These are phyloP conservation scores for Crithidia acanthocephali DNA, from an alignment of 208 protist genomes.

Conservation along the genomic window DNA sequence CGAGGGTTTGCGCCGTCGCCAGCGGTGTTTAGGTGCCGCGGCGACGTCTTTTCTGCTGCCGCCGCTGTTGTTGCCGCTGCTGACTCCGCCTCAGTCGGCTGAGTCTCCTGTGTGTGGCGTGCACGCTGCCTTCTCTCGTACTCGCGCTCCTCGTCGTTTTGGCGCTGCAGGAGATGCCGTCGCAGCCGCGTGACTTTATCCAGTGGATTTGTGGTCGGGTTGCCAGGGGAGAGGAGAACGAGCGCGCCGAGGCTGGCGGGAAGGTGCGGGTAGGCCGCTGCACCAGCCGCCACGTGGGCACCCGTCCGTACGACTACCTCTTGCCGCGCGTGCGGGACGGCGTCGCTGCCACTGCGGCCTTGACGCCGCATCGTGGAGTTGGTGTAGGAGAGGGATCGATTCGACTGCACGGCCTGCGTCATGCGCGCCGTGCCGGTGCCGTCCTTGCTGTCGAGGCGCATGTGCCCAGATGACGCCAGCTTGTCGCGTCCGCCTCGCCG, in stretches of 20 bases:
- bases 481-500: background rate
- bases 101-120: background rate
- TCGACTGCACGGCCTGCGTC: background rate
- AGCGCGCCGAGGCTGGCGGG: conserved; percentile 23
- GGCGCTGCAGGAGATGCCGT: conserved; percentile 19
- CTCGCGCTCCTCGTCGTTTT: conserved; percentile 17
- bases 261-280: conserved; percentile 14
- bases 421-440: background rate
- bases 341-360: background rate
- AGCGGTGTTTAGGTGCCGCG: background rate
- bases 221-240: conserved; percentile 21
- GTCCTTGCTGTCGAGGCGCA: background rate
- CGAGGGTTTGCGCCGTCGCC: background rate
- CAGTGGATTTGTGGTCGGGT: background rate
- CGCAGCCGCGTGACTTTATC: conserved; percentile 21
- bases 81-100: background rate
- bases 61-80: background rate
- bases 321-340: background rate
- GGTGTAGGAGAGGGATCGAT: background rate
- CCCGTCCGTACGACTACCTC: conserved; percentile 5
- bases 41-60: background rate
- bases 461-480: background rate
- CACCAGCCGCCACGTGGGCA: conserved; percentile 8
- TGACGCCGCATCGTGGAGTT: background rate
- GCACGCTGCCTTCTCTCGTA: conserved; percentile 15